Base-by-base conservation (phyloP, 345 rosid genomes). In the Camelina neglecta region DNA sequence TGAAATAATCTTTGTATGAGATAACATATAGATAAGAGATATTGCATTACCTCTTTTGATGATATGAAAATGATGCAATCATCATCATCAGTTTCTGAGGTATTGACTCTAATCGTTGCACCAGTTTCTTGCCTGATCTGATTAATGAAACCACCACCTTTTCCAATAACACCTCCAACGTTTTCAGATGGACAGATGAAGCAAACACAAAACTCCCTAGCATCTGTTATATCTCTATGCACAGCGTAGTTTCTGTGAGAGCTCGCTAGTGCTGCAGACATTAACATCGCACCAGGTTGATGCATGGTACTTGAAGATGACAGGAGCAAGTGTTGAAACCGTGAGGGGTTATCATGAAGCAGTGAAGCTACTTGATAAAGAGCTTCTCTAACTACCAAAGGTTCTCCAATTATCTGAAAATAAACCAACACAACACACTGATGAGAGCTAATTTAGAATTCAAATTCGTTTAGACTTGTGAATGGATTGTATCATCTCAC, bases 41-140 rank as follows among this genome's bases (percentile, higher is more conserved):
- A 29, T 54, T 7, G 20, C 10, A 44, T 65, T 79, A 86, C 96
- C 96, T 90, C 96, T 72, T 83, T 88, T 15, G 96, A 61, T 57
- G 96, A 85, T 67, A 90, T 78, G 67, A 79, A 61, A 49, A 90
- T 88, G 45, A 88, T 78, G 81, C 91, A 86, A 77, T 88, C 95
- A 75, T 84, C 88, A 58, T 89, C 86, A 8, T 86, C 74, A 12
- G 88, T 68, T 56, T 78, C 83, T 48, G 90, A 80, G 71, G 92
- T 88, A 72, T 85, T 86, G 79, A 90, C 88, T 81, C 88, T 90
- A 48, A 90, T 88, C 1, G 79, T 77, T 1, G 96, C 96, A 74
- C 92, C 88, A 69, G 89, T 81, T 26, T 90, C 92, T 74, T 84
- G 88, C 62, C 96, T 86, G 67, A 86, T 84, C 81, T 88, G 90